Percentiles rank a stretch among this genome's conserved stretches.
Evolutionary conservation across 495 filamentous ascomycete genomes (phyloP).

Genomic region (Podospora tetraspora): DNA sequence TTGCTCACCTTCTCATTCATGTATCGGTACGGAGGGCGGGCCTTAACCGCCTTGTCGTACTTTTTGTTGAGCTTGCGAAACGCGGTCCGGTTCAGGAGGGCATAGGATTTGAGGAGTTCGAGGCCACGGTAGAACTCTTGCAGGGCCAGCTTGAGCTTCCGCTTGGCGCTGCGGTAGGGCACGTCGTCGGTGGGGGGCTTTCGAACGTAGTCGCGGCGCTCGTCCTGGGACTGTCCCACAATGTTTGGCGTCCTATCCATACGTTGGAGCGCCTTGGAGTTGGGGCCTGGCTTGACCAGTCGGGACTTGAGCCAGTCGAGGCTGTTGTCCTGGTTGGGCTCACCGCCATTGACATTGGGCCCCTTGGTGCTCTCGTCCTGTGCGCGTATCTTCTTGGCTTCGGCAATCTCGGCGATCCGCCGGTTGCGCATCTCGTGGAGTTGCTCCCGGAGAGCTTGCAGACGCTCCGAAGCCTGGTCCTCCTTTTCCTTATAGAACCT

Average conservation of each 20-base stretch:
- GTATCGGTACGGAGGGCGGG: constrained; percentile 69
- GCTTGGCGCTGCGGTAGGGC: constrained; percentile 76
- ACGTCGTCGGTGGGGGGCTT: constrained; percentile 55
- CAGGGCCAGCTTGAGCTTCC: constrained; percentile 82
- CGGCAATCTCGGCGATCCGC: constrained; percentile 63
- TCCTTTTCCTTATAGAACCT: constrained; percentile 79
- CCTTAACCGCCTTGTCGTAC: constrained; percentile 83
- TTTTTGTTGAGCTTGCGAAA: constrained; percentile 99
- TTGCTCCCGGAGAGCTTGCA: constrained; percentile 68
- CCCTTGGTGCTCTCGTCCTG: constrained; percentile 10
- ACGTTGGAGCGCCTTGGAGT: constrained; percentile 41
- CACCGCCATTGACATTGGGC: constrained; percentile 6
- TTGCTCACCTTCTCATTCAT: constrained; percentile 91
- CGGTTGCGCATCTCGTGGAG: constrained; percentile 83
- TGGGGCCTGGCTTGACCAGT: constrained; percentile 42
- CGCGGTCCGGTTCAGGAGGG: constrained; percentile 79
- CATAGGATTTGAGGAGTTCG: constrained; percentile 86
- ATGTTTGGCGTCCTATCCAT: constrained; percentile 40
- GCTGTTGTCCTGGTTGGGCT: constrained; percentile 15
- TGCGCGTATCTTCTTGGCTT: constrained; percentile 31
- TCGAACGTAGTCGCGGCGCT: constrained; percentile 58
- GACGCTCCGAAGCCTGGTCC: constrained; percentile 64
- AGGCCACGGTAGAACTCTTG: constrained; percentile 90
- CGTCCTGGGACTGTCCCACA: constrained; percentile 32
- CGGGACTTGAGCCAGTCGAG: constrained; percentile 40